phyloP scores from a whole-genome alignment of 768 basidiomycete genomes.

The Polyporus arcularius region DNA sequence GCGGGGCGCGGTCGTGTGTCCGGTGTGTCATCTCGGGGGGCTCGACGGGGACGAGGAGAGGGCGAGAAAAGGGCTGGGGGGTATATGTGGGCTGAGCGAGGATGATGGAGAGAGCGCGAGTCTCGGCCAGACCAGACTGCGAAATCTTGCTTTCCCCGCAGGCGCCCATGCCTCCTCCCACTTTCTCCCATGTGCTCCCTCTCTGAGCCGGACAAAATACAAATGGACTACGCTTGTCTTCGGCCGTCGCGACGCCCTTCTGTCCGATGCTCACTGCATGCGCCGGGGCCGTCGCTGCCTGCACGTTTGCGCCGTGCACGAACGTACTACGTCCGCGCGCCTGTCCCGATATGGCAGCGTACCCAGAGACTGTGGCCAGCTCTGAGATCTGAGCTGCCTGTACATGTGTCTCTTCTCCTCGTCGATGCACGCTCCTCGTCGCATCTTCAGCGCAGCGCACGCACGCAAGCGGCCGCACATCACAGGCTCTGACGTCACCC shows the following conservation, averaged over 20 bases:
- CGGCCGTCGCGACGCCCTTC: too few relatives aligned
- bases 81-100: slow-evolving; percentile 17
- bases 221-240: too few relatives aligned
- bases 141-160: slow-evolving; percentile 16
- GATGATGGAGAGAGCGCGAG: slow-evolving; percentile 17
- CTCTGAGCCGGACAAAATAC: too few relatives aligned
- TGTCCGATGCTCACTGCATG: too few relatives aligned
- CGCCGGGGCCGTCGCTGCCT: too few relatives aligned
- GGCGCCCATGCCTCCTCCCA: slow-evolving; percentile 11
- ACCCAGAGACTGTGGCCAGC: background rate
- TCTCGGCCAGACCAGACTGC: slow-evolving; percentile 25
- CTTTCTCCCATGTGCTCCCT: slow-evolving; percentile 2
- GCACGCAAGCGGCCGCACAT: too few relatives aligned
- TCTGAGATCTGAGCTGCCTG: background rate
- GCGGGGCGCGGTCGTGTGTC: slow-evolving; percentile 49
- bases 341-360: slow-evolving; percentile 5
- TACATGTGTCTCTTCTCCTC: background rate
- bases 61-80: background rate
- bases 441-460: too few relatives aligned
- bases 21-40: slow-evolving; percentile 40
- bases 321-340: background rate
- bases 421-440: background rate
- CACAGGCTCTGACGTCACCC: too few relatives aligned
- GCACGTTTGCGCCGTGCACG: background rate
- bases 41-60: background rate